Base-by-base conservation (phyloP, 2,329 filamentous ascomycete species). In the Fusarium setosum region DNA sequence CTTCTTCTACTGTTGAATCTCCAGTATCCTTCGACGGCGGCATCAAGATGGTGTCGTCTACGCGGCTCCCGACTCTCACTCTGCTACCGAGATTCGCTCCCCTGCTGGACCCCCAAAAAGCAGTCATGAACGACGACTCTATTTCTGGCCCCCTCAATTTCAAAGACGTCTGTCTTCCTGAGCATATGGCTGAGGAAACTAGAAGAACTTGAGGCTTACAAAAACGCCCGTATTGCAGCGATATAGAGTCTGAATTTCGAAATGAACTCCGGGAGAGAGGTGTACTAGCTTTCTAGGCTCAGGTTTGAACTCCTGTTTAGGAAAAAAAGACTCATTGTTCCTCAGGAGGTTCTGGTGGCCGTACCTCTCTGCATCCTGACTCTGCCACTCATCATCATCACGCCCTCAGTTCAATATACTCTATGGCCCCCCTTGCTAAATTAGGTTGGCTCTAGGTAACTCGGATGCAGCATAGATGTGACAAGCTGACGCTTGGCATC, bases 341-440 rank as follows among this genome's bases (percentile, higher is more conserved):
- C 81, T 95, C 52, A 88, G 88, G 67, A 84, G 89, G 26, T 95
- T 94, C 73, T 92, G 88, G 76, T 83, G 94, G 61, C 92, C 92
- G 0, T 92, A 92, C 53, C 72, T 89, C 72, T 89, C 9, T 89
- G 87, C 5, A 92, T 92, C 2, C 80, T 95, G n/a, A 70, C 92
- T 1, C 86, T 96, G 11, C 92, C 93, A 0, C 85, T 96, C 54
- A 82, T 91, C 57, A 82, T 91, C 57, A 89, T 92, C 3, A 90
- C 91, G 11, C 91, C 90, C 0, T n/a, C 78, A 95, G 12, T 89
- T 92, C 1, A 91, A 89, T 1, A n/a, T 21, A 20, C 18, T 34
- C 13, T 15, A 17, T 23, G 3, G 31, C n/a, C n/a, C n/a, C 26
- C 12, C 5, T 8, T 47, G 31, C 44, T 45, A 29, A 57, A 18